Evolutionary conservation across 495 filamentous ascomycete species (phyloP).

Genomic region (Jackrogersella minutella): DNA sequence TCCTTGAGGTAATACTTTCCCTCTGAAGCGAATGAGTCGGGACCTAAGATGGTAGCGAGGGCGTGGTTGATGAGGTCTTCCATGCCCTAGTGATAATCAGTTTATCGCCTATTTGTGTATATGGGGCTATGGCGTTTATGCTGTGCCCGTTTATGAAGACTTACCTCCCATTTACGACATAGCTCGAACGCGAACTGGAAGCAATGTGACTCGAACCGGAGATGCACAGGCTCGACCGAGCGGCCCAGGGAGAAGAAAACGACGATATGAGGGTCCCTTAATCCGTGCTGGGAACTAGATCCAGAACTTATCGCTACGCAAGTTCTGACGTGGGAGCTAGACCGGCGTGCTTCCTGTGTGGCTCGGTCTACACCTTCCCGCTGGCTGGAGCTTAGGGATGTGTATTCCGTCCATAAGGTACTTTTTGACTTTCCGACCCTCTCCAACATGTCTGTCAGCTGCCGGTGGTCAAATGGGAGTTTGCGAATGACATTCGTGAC

Average conservation of each 20-base stretch:
- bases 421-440: not conserved
- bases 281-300: too few species aligned
- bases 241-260: constrained; percentile 9
- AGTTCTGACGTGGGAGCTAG: not conserved
- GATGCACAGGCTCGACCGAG: not conserved
- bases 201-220: not conserved
- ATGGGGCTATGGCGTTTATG: not conserved
- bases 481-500: not conserved
- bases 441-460: not conserved
- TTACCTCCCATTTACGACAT: constrained; percentile 30
- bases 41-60: not conserved
- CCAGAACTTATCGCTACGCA: constrained; percentile 18
- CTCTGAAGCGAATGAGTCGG: not conserved
- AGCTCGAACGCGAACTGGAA: constrained; percentile 21
- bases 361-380: constrained; percentile 5
- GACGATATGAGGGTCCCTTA: not conserved
- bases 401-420: constrained; percentile 15
- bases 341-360: not conserved
- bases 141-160: not conserved
- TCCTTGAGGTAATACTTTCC: not conserved
- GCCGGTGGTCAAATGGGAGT: constrained; percentile 4
- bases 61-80: not conserved
- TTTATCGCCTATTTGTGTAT: not conserved
- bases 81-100: constrained; percentile 12
- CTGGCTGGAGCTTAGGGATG: not conserved